Percentiles rank a stretch among this genome's conserved stretches.
phyloP scores from a whole-genome alignment of 2,329 filamentous ascomycete genomes.

The Dissoconium aciculare region DNA sequence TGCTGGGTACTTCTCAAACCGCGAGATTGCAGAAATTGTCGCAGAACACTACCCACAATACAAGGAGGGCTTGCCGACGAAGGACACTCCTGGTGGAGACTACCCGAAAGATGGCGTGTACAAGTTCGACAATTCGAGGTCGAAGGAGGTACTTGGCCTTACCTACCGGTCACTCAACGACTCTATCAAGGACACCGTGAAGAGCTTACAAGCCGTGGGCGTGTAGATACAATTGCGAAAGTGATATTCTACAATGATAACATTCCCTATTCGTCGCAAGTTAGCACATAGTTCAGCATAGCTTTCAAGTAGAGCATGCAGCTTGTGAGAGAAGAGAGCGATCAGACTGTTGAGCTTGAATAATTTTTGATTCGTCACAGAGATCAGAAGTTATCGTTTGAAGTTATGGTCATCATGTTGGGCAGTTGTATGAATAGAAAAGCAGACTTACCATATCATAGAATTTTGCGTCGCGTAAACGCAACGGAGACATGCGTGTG shows the following conservation, averaged over 20 bases:
- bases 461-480: no score
- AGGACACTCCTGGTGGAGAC: slow-evolving; percentile 28
- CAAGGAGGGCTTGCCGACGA: slow-evolving; percentile 33
- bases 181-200: slow-evolving; percentile 47
- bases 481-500: no score
- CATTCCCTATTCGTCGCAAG: no score
- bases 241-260: no score
- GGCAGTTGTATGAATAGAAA: neutral
- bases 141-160: slow-evolving; percentile 40
- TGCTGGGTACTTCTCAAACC: slow-evolving; percentile 46
- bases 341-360: slow-evolving; percentile 1
- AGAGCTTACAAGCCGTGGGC: slow-evolving; percentile 43
- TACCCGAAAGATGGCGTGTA: slow-evolving; percentile 37
- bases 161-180: slow-evolving; percentile 44
- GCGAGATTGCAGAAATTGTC: slow-evolving; percentile 42
- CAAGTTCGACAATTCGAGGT: slow-evolving; percentile 41
- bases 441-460: no score
- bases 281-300: no score
- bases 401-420: neutral
- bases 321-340: neutral
- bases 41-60: slow-evolving; percentile 41
- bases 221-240: no score
- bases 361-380: slow-evolving; percentile 1
- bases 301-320: no score
- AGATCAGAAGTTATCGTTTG: slow-evolving; percentile 1